Conservation (phyloP, 257 asterid species). For the Linderniella brevidens region DNA sequence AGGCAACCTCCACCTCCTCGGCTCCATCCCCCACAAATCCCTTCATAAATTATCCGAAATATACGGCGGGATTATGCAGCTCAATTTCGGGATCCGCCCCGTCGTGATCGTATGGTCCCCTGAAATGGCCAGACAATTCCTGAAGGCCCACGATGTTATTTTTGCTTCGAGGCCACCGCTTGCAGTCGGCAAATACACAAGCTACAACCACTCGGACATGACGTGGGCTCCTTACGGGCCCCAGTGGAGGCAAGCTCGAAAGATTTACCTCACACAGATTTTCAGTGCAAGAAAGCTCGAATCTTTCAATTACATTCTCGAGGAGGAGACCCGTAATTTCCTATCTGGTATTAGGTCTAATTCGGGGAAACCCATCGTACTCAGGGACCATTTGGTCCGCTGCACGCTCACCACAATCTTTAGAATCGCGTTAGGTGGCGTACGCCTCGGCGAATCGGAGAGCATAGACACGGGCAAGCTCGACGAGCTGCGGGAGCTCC, state of each 20-base stretch:
- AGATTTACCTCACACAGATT: neutral
- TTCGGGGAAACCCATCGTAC: neutral
- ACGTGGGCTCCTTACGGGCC: neutral
- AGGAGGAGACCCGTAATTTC: neutral
- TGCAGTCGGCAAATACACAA: neutral
- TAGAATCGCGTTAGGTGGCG: neutral
- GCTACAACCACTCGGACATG: conserved; percentile 2
- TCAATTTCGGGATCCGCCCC: neutral
- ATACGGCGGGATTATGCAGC: neutral
- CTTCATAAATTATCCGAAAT: neutral
- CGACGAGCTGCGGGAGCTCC: neutral
- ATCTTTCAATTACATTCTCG: neutral
- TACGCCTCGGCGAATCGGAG: neutral
- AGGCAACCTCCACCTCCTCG: neutral
- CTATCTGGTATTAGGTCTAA: neutral
- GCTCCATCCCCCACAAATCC: neutral
- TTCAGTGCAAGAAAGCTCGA: neutral
- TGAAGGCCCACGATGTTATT: neutral
- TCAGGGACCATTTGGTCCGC: neutral
- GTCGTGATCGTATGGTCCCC: neutral
- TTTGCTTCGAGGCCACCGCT: conserved; percentile 1
- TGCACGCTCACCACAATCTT: neutral
- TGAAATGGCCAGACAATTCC: conserved; percentile 2
- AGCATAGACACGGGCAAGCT: neutral
- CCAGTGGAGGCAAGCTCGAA: neutral